Evolutionary conservation across 164 flowering plant species (phyloP).

Genomic region (Paratinospora sagittata): DNA sequence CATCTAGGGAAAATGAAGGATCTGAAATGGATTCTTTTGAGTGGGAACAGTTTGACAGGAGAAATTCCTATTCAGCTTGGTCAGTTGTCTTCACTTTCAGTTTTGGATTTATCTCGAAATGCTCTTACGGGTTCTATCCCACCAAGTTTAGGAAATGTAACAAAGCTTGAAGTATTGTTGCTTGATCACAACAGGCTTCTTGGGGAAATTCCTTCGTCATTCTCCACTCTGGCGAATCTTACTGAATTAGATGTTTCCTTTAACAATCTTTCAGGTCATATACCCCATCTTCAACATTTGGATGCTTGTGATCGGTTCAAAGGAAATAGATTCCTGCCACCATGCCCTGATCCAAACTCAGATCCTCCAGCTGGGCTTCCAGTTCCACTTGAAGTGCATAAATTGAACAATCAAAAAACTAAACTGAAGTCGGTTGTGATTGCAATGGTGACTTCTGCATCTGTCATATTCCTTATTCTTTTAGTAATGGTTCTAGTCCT

Average conservation of each 20-base stretch:
- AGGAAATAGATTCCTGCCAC: conserved; percentile 39
- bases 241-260: conserved; percentile 47
- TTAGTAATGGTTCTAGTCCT: conserved; percentile 24
- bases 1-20: conserved; percentile 34
- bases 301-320: conserved; percentile 35
- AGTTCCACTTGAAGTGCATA: conserved; percentile 22
- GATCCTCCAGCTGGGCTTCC: conserved; percentile 31
- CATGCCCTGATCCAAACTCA: conserved; percentile 32
- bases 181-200: conserved; percentile 50
- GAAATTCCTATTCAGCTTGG: conserved; percentile 45
- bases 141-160: conserved; percentile 32
- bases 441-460: conserved; percentile 32
- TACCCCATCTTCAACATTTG: conserved; percentile 39
- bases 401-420: conserved; percentile 9
- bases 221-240: conserved; percentile 41
- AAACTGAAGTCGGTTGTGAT: conserved; percentile 31
- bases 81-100: conserved; percentile 37
- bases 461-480: conserved; percentile 30
- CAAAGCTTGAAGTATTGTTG: conserved; percentile 37
- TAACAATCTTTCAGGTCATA: conserved; percentile 63
- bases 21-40: conserved; percentile 43
- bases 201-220: conserved; percentile 54
- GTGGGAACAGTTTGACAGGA: conserved; percentile 48
- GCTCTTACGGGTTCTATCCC: conserved; percentile 47
- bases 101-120: conserved; percentile 56